A percentile compares a stretch with the other conserved stretches of the same genome.
phyloP scores from a whole-genome alignment of 202 grass and related monocot genomes.

The Schoenoplectus tabernaemontani region DNA sequence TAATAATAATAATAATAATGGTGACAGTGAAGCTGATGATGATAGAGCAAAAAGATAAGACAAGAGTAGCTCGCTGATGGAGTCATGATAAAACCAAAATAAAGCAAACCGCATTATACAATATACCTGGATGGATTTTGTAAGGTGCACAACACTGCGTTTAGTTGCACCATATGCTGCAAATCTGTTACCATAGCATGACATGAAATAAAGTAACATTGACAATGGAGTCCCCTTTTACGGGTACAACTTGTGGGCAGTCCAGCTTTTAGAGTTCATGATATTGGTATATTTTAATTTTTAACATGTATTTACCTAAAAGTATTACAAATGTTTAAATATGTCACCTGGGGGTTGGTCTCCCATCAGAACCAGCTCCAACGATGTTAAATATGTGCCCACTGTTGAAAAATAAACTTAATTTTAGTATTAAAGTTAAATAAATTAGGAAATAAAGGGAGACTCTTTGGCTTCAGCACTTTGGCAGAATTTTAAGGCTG shows the following conservation, averaged over 20 bases:
- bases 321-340: constrained; percentile 12
- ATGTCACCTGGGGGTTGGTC: constrained; percentile 81
- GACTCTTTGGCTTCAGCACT: too few species aligned
- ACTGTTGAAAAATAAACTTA: too few species aligned
- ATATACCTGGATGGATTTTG: constrained; percentile 92
- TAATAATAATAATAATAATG: not conserved
- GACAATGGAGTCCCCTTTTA: not conserved
- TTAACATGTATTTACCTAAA: not conserved
- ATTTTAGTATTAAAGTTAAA: too few species aligned
- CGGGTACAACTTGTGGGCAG: not conserved
- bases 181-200: constrained; percentile 44
- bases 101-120: not conserved
- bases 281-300: not conserved
- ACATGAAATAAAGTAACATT: constrained; percentile 1
- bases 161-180: constrained; percentile 99
- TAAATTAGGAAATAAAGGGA: too few species aligned
- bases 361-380: constrained; percentile 98
- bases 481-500: too few species aligned
- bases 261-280: not conserved
- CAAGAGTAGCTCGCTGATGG: too few species aligned
- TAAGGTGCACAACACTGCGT: constrained; percentile 96
- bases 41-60: not conserved
- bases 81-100: not conserved
- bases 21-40: not conserved
- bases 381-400: constrained; percentile 98